Percentiles rank a stretch among this genome's conserved stretches.
phyloP scores from a whole-genome alignment of 305 asterid genomes.

The Caryopteris hybrid region DNA sequence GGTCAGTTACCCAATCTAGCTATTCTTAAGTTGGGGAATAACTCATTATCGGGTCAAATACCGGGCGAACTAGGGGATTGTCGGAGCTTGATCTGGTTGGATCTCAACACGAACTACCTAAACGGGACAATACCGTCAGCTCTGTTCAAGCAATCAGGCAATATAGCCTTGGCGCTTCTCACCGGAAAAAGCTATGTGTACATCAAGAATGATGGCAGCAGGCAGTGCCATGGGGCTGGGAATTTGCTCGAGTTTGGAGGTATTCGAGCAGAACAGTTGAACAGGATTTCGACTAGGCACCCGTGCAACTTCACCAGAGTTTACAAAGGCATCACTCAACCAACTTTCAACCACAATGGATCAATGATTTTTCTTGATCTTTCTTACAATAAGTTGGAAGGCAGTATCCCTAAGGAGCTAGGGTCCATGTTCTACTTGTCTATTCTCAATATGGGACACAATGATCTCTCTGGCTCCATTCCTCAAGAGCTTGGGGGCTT shows the following conservation, averaged over 20 bases:
- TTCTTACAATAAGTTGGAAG: conserved; percentile 67
- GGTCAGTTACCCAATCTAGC: conserved; percentile 50
- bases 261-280: conserved; percentile 60
- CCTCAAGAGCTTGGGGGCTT: conserved; percentile 72
- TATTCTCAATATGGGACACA: conserved; percentile 76
- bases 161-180: conserved; percentile 54
- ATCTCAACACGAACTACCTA: conserved; percentile 58
- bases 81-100: conserved; percentile 79
- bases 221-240: conserved; percentile 90
- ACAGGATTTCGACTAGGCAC: conserved; percentile 60
- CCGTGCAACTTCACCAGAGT: conserved; percentile 79
- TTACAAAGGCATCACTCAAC: conserved; percentile 64
- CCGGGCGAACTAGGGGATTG: conserved; percentile 79
- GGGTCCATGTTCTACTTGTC: conserved; percentile 71
- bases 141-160: conserved; percentile 83
- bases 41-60: conserved; percentile 51
- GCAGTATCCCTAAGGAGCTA: conserved; percentile 83
- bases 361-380: conserved; percentile 95
- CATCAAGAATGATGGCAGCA: conserved; percentile 81
- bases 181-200: conserved; percentile 68
- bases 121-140: conserved; percentile 68
- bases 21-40: conserved; percentile 56
- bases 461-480: conserved; percentile 72
- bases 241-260: conserved; percentile 91
- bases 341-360: conserved; percentile 83